Evolutionary conservation across 2,329 filamentous ascomycete genomes (phyloP), one percentile per base, ranked within the genome.

Genomic region (Ascochyta pisi): DNA sequence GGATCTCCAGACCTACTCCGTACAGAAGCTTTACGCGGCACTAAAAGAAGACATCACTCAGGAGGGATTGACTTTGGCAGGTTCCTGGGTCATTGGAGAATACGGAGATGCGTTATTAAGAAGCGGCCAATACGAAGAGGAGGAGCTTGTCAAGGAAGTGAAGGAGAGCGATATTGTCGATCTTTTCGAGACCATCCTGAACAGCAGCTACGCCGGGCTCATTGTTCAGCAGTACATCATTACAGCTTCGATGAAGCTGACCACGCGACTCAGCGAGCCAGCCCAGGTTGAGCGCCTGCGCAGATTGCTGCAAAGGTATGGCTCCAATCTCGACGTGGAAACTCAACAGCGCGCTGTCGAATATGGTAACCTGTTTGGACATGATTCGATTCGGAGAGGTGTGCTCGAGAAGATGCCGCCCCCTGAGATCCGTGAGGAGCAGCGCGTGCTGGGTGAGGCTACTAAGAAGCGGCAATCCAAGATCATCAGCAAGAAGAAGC

Each of bases 321-420:
- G 94, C 60, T 89, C 92, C 8, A 96, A 95, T 73, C 82, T 99
- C 48, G 94, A 96, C 69, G 89, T 98, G 24, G 95, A 99, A 75
- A 90, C 98, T 23, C 96, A 99, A 76, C 95, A 99, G 77, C 88
- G 95, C 73, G 90, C 94, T 5, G 93, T 96, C 19, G 95, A 99
- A 75, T 99, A 98, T 69, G 86, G 88, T 55, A 98, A 98, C 70
- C 82, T 99, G n/a, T 98, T 99, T 69, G 86, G 86, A 0, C 92
- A 92, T 68, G 93, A 99, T 65, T 83, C 92, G 57, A 90, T 99
- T 53, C 88, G 94, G 50, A 86, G 85, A 57, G 95, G 95, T 54
- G 95, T 99, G 3, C 81, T 99, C 10, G 95, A 99, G 78, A 96
- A 95, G 76, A 99, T 99, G 96, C 95, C 95, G 7, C 86, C 95